A percentile compares a stretch with the other conserved stretches of the same genome.
Evolutionary conservation across 2,329 filamentous ascomycete genomes (phyloP).

Genomic region (Claviceps monticola): DNA sequence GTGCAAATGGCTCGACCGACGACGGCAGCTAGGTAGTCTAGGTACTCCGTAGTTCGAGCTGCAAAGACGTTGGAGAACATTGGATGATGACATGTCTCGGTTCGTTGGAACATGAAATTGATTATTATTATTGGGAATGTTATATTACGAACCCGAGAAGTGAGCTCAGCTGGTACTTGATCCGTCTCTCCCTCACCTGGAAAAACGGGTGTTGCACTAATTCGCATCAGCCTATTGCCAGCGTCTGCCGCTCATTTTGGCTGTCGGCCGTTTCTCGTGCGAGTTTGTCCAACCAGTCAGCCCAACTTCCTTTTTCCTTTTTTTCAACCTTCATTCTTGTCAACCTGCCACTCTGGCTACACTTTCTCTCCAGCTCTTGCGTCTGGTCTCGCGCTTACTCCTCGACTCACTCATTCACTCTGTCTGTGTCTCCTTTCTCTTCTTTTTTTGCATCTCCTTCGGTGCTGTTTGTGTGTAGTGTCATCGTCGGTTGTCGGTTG

Average conservation of each 20-base stretch:
- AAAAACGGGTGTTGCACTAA: not conserved
- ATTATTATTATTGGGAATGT: too few species aligned
- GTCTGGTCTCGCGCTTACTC: not conserved
- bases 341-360: not conserved
- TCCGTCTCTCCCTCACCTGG: not conserved
- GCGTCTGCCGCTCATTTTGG: not conserved
- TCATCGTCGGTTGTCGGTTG: not conserved
- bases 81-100: not conserved
- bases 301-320: not conserved
- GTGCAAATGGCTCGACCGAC: too few species aligned
- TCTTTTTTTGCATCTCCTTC: not conserved
- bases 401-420: not conserved
- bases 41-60: too few species aligned
- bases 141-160: not conserved
- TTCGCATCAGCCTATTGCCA: not conserved
- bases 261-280: not conserved
- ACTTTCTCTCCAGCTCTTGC: not conserved
- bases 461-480: not conserved
- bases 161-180: not conserved
- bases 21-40: too few species aligned
- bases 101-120: not conserved
- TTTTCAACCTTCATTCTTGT: not conserved
- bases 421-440: not conserved
- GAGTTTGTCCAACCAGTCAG: not conserved
- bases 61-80: not conserved